Evolutionary conservation across 2,329 filamentous ascomycete species (phyloP).

Genomic region (Macroventuria anomochaeta): DNA sequence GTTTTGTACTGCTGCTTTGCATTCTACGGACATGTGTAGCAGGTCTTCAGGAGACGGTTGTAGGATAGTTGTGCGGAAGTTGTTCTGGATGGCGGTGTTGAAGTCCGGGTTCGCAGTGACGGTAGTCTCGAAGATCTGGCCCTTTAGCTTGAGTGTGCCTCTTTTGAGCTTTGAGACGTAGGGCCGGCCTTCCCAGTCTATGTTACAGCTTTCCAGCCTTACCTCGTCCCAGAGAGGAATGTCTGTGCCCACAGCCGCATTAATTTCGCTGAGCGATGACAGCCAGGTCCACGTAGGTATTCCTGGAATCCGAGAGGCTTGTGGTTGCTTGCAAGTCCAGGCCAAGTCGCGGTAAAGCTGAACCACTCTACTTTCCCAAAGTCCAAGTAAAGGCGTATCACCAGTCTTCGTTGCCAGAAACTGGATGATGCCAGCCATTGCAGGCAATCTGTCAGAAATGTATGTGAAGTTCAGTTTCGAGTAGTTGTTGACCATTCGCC

Average conservation of each 20-base stretch:
- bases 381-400: not conserved
- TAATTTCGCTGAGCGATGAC: not conserved
- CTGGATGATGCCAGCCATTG: not conserved
- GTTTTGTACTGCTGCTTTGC: too few species aligned
- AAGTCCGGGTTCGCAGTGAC: too few species aligned
- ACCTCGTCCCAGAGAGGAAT: not conserved
- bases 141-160: too few species aligned
- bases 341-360: not conserved
- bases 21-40: too few species aligned
- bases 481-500: not conserved
- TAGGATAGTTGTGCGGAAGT: too few species aligned
- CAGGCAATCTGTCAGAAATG: not conserved
- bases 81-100: too few species aligned
- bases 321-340: not conserved
- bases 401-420: too few species aligned
- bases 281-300: not conserved
- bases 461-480: not conserved
- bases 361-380: not conserved
- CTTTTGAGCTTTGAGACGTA: not conserved
- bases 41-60: too few species aligned
- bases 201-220: not conserved
- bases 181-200: not conserved
- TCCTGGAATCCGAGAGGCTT: not conserved
- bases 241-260: too few species aligned
- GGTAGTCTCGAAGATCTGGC: too few species aligned